phyloP scores from a whole-genome alignment of 2,329 filamentous ascomycete genomes.

The Diaporthe sp. region DNA sequence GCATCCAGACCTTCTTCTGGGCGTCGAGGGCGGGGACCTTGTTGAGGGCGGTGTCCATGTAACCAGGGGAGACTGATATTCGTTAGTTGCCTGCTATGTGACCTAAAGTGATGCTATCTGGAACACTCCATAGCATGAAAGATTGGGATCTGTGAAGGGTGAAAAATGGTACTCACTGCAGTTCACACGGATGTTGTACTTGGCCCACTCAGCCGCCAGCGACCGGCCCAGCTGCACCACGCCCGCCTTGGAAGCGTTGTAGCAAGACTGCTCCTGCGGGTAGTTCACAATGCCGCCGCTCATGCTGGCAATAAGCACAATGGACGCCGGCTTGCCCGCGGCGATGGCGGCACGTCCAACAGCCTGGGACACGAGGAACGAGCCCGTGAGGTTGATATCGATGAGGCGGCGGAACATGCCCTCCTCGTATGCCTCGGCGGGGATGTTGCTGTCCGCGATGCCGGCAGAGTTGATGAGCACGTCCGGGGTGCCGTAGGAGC shows the following conservation, averaged over 20 bases:
- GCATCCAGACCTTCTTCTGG: slow-evolving; percentile 85
- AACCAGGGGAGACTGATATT: slow-evolving; percentile 76
- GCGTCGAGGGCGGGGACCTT: slow-evolving; percentile 80
- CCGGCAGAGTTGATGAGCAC: slow-evolving; percentile 84
- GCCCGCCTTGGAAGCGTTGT: slow-evolving; percentile 86
- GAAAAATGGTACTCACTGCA: slow-evolving; percentile 54
- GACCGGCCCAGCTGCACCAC: slow-evolving; percentile 84
- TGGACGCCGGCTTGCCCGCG: slow-evolving; percentile 76
- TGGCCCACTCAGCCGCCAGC: slow-evolving; percentile 86
- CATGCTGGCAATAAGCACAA: slow-evolving; percentile 84
- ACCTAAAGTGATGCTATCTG: not conserved
- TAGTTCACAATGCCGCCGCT: slow-evolving; percentile 87
- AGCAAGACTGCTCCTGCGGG: slow-evolving; percentile 84
- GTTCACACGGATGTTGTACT: slow-evolving; percentile 84
- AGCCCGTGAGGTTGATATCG: slow-evolving; percentile 85
- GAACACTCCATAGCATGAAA: not conserved
- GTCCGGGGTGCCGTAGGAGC: slow-evolving; percentile 76
- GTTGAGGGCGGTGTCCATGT: slow-evolving; percentile 88
- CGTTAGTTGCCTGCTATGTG: not conserved
- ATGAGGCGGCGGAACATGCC: slow-evolving; percentile 82
- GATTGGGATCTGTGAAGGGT: not conserved
- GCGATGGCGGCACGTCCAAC: slow-evolving; percentile 79
- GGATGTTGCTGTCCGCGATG: slow-evolving; percentile 86
- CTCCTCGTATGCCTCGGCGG: slow-evolving; percentile 80
- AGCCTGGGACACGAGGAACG: slow-evolving; percentile 81